Base-by-base conservation (phyloP, 2,329 filamentous ascomycete species). In the Aspergillus puulaauensis region DNA sequence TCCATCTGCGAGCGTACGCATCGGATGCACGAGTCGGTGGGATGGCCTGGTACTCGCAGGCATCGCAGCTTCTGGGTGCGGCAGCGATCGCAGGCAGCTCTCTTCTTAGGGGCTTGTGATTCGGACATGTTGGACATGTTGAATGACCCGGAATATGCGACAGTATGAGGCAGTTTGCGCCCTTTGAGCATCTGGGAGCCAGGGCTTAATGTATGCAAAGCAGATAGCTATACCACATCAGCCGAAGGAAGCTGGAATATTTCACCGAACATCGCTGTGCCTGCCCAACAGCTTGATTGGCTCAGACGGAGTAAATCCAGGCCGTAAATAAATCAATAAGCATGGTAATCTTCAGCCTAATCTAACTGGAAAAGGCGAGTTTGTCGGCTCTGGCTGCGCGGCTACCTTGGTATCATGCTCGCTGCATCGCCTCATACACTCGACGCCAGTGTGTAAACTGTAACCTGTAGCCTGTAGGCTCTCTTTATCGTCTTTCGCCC, bases 1-100 rank as follows among this genome's bases (percentile, higher is more conserved):
- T 50, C 47, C 27, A 50, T 37, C 47, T 50, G 47, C 5, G 47
- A 50, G 9, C 47, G 47, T 8, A 50, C 21, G 23, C 47, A 50
- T 35, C 47, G 47, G 12, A 50, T 35, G 47, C 47, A 50, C 17
- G 47, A 21, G 47, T 50, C 47, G n/a, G 47, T 24, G 47, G 47
- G 47, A 39, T 50, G 47, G 24, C 47, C 47, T 24, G 24, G 14
- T 23, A 39, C 47, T 17, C 47, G 47, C 31, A 50, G n/a, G 31
- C 47, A 50, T 12, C 47, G 27, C 15, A 50, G n/a, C 31, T 50
- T 50, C n/a, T 50, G 47, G 14, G 47, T 50, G 6, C 47, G 31
- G n/a, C 47, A 50, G 15, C 47, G 47, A 35, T 50, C 47, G 21
- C 47, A 50, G 4, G 41, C 41, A 5, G 41, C 17, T 21, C 41